Base-by-base conservation (phyloP, 2,329 filamentous ascomycete species). In the Ceratocystis alfenasii region DNA sequence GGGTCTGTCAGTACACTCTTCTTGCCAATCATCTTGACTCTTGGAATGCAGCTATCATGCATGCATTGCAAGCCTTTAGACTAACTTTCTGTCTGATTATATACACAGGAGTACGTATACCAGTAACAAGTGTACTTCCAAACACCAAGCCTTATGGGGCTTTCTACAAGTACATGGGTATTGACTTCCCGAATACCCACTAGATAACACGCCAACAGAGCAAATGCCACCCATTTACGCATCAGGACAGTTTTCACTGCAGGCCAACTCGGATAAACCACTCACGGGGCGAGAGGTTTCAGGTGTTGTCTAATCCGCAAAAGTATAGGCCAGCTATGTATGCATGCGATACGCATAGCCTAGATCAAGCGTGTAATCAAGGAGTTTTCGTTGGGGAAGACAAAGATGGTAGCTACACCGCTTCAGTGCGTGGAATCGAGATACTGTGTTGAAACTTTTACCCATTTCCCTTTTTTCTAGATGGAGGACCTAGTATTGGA, bases 371-470 rank as follows among this genome's bases (percentile, higher is more conserved):
- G 33, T 59, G 53, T 59, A 59, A 59, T 59, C 12, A 59, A n/a
- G 53, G 53, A 59, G 33, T n/a, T 28, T 59, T 59, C 25, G 53
- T 59, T 59, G 53, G 53, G 53, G 17, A 55, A 25, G 12, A 20
- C n/a, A 25, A 20, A 20, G 20, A 22, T 12, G 45, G 15, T 63
- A 41, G 17, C 46, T 33, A 48, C 61, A 63, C 61, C 61, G 61
- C 61, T 63, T 63, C 20, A 63, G 61, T 63, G 61, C 44, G 61
- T 63, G 61, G 25, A 33, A 63, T 46, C 46, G 6, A 63, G 61
- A 48, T 63, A 63, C 61, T 63, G 61, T 63, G 61, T 30, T 63
- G 44, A 63, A 63, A 63, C 61, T 63, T 63, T 63, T 48, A 30
- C 61, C 36, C 17, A 28, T 20, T 48, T 25, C 36, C 36, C 7